phyloP scores from a whole-genome alignment of 2,329 filamentous ascomycete species.

The Sporothrix dimorphospora region DNA sequence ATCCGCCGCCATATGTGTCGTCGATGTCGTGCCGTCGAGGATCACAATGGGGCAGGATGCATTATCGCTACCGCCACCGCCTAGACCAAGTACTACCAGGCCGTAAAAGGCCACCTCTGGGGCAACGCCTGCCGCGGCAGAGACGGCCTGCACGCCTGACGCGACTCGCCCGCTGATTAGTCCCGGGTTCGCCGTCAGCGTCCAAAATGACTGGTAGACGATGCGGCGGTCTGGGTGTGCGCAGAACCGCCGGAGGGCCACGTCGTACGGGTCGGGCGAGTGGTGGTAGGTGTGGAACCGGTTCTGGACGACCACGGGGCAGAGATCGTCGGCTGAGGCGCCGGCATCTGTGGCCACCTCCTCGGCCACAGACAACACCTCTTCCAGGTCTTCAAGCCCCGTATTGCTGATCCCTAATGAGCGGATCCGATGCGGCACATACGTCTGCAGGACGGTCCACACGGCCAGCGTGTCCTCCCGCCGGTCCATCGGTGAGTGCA shows the following conservation, averaged over 20 bases:
- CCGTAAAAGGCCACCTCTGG: slow-evolving; percentile 51
- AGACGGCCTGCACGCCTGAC: slow-evolving; percentile 52
- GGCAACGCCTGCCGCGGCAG: slow-evolving; percentile 44
- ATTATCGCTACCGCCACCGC: slow-evolving; percentile 49
- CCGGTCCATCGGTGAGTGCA: slow-evolving; percentile 62
- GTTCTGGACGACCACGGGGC: slow-evolving; percentile 72
- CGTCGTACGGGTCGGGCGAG: slow-evolving; percentile 54
- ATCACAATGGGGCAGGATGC: slow-evolving; percentile 28
- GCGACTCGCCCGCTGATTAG: slow-evolving; percentile 41
- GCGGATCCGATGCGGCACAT: slow-evolving; percentile 66
- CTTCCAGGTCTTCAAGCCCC: slow-evolving; percentile 58
- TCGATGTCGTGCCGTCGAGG: slow-evolving; percentile 40
- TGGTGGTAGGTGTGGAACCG: slow-evolving; percentile 64
- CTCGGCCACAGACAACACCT: slow-evolving; percentile 47
- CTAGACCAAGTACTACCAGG: slow-evolving; percentile 51
- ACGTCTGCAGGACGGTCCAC: slow-evolving; percentile 68
- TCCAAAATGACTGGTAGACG: slow-evolving; percentile 60
- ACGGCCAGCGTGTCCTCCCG: slow-evolving; percentile 59
- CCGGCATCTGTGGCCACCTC: slow-evolving; percentile 9
- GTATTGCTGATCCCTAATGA: slow-evolving; percentile 77
- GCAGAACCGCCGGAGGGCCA: slow-evolving; percentile 57
- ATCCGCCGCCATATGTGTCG: slow-evolving; percentile 55
- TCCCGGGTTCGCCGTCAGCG: slow-evolving; percentile 51
- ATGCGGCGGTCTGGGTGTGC: slow-evolving; percentile 41
- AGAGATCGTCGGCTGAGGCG: background rate